Evolutionary conservation across 139 green algal species (phyloP).

Genomic region (Chlorella sp.): DNA sequence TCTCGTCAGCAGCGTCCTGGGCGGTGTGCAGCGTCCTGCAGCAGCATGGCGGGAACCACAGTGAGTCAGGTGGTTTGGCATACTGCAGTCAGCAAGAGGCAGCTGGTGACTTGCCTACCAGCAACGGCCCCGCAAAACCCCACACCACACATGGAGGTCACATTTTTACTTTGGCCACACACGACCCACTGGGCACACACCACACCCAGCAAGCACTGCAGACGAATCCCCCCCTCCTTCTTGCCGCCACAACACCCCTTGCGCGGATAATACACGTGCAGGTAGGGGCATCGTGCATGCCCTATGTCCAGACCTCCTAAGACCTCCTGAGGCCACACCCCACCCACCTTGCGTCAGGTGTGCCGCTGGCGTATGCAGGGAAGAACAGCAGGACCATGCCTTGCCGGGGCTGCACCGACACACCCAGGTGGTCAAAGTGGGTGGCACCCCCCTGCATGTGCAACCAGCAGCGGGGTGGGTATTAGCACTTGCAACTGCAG

Average conservation of each 20-base stretch:
- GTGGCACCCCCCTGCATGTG: constrained; percentile 65
- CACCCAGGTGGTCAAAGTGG: constrained; percentile 54
- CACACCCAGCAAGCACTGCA: background rate
- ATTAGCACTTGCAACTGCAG: too few species aligned
- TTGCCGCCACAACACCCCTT: background rate
- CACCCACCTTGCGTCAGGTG: constrained; percentile 34
- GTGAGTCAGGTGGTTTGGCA: too few species aligned
- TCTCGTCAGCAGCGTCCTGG: constrained; percentile 46
- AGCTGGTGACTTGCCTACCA: background rate
- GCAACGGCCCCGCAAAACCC: background rate
- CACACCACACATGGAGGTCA: background rate
- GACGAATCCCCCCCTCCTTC: background rate
- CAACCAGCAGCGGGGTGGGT: too few species aligned
- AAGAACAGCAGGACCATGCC: constrained; percentile 75
- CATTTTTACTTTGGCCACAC: background rate
- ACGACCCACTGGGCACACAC: background rate
- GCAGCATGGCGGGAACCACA: too few species aligned
- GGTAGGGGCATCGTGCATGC: background rate
- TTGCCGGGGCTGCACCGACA: constrained; percentile 46
- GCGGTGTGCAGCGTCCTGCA: constrained; percentile 64
- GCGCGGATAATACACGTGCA: background rate
- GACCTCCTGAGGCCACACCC: background rate
- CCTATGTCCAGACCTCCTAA: background rate
- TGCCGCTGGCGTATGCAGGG: constrained; percentile 56
- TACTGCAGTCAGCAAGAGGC: too few species aligned